phyloP scores from a whole-genome alignment of 352 stramenopile species.

The Thraustochytrium sp. region DNA sequence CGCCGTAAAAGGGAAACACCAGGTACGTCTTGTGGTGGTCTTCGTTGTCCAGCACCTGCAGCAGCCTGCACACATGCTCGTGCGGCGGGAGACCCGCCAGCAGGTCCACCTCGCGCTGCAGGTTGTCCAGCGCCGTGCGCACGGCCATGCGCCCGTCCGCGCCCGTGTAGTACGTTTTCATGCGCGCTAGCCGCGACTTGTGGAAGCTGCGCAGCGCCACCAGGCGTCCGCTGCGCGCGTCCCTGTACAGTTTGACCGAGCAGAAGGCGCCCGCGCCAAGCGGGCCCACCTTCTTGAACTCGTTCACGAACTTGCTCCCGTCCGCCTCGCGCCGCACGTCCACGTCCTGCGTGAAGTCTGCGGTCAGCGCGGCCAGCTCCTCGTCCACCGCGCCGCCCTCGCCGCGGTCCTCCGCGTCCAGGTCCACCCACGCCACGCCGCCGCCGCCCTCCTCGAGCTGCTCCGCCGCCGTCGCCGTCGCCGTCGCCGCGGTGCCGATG shows the following conservation, averaged over 20 bases:
- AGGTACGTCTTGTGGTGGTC: conserved; percentile 15
- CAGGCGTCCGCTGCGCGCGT: not conserved
- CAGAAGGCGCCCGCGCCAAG: not conserved
- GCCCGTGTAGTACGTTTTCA: conserved; percentile 21
- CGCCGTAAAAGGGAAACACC: conserved; percentile 11
- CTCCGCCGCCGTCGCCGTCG: no score
- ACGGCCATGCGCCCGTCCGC: conserved; percentile 7
- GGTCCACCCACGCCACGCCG: no score
- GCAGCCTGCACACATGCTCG: not conserved
- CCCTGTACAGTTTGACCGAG: conserved; percentile 25
- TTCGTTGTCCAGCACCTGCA: conserved; percentile 15
- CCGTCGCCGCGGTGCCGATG: no score
- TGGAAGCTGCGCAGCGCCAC: conserved; percentile 1
- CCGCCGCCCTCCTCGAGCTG: no score
- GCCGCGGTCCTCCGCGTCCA: no score
- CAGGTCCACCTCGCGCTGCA: conserved; percentile 18
- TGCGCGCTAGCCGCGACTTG: not conserved
- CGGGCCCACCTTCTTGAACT: not conserved
- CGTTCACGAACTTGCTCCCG: conserved; percentile 24
- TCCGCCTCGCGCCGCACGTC: not conserved
- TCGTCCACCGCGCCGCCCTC: no score
- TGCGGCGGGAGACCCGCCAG: not conserved
- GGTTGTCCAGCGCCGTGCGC: not conserved
- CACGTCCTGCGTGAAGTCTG: not conserved
- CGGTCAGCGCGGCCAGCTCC: not conserved